phyloP scores from a whole-genome alignment of 768 basidiomycete genomes.

The Lyophyllum semitale region DNA sequence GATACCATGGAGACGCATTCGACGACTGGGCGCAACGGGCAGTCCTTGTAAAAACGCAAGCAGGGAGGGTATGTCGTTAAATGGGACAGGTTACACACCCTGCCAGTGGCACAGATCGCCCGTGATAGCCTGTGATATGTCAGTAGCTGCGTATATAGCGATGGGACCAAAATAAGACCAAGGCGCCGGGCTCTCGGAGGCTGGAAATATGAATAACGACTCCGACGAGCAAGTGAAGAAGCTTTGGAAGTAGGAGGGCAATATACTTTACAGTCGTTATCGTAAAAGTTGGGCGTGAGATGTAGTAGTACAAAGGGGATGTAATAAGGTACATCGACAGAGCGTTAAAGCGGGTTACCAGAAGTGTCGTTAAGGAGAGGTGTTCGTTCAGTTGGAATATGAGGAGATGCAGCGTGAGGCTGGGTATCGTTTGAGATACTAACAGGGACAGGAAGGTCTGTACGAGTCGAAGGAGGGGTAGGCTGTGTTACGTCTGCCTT shows the following conservation, averaged over 20 bases:
- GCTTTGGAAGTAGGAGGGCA: neutral
- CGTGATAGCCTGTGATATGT: neutral
- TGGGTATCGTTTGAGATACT: conserved; percentile 13
- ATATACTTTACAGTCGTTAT: conserved; percentile 18
- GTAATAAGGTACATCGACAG: conserved; percentile 9
- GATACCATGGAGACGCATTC: neutral
- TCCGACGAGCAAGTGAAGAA: neutral
- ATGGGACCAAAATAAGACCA: too few relatives aligned
- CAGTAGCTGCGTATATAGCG: too few relatives aligned
- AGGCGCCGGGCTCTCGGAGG: too few relatives aligned
- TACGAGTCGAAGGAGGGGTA: conserved; percentile 13
- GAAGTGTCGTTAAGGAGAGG: conserved; percentile 33
- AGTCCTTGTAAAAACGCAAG: neutral
- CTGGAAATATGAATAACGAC: neutral
- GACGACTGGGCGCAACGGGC: conserved; percentile 1
- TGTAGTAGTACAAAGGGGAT: neutral
- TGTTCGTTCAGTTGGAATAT: conserved; percentile 38
- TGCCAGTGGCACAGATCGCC: neutral
- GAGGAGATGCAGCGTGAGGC: conserved; percentile 13
- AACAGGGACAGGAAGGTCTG: conserved; percentile 9
- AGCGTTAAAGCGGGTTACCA: conserved; percentile 1
- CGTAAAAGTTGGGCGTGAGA: conserved; percentile 17
- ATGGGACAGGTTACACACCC: too few relatives aligned
- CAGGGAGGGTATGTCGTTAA: too few relatives aligned
- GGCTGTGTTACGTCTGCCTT: conserved; percentile 89